Evolutionary conservation across 345 rosid species (phyloP), one percentile per base, ranked within the genome.

Genomic region (Acer saccharum): DNA sequence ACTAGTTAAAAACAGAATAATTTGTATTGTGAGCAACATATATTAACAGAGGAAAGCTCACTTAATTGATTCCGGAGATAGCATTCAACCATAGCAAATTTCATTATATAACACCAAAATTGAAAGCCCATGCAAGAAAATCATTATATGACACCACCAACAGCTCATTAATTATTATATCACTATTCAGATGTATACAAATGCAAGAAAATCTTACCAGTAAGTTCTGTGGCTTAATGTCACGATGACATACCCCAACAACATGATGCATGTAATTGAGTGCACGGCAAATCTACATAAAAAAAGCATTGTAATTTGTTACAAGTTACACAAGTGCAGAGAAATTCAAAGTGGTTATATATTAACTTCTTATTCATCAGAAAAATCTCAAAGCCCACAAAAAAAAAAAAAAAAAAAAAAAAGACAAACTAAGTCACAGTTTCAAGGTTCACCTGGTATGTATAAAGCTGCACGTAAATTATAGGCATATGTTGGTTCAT

Each of bases 171-270:
- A 27, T 21, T 21, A 23, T 57, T 39, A 54, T 17, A 68, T 72
- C 61, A 61, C 39, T 16, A 62, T 61, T 17, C 6, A 17, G 29
- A 29, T 7, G 10, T 23, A 39, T 50, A 61, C 76, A 76, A 60
- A 46, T 25, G 72, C 60, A 78, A 76, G 64, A 39, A 80, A 65
- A 64, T 23, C 90, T 83, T 88, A 96, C 99, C 95, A 96, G 80
- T 82, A 96, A 83, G 86, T 96, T 96, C 82, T 94, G 98, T 21
- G 99, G 99, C 89, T 94, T 96, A 78, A 96, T 93, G 86, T 96
- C 99, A 70, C 99, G 98, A 78, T 96, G 99, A 75, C 98, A 94
- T 69, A 94, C 98, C 69, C 97, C 95, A 84, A 91, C 83, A 57
- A 96, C 97, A 64, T 88, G 83, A 79, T 96, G 99, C 78, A 96